Conservation (phyloP, 2,329 filamentous ascomycete species). For the Botrytis deweyae region DNA sequence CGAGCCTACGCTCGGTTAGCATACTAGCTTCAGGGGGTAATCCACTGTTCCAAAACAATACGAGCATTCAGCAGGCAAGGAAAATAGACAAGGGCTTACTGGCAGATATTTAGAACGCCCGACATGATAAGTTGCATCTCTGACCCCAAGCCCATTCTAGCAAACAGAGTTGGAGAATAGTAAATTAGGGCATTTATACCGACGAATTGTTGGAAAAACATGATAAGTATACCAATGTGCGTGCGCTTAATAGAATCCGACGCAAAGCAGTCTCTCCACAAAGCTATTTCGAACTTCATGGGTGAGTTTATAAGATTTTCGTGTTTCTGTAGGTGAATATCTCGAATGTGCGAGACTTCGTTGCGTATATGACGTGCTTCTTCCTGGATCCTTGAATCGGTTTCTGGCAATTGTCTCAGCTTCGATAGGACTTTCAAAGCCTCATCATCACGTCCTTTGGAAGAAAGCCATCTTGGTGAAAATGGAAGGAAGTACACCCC, state of each 20-base stretch:
- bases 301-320: constrained; percentile 31
- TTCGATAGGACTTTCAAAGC: constrained; percentile 49
- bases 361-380: constrained; percentile 52
- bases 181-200: constrained; percentile 55
- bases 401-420: constrained; percentile 49
- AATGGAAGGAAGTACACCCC: constrained; percentile 51
- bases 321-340: constrained; percentile 45
- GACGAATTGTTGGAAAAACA: constrained; percentile 58
- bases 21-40: not conserved
- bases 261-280: constrained; percentile 52
- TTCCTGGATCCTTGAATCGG: constrained; percentile 50
- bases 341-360: constrained; percentile 32
- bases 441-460: constrained; percentile 49
- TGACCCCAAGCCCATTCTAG: constrained; percentile 31
- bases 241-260: constrained; percentile 50
- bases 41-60: not conserved
- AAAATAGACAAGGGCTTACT: not conserved
- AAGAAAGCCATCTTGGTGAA: constrained; percentile 42
- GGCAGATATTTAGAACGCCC: constrained; percentile 48
- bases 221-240: constrained; percentile 49
- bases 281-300: constrained; percentile 48
- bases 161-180: constrained; percentile 31
- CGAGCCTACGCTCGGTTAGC: constrained; percentile 32
- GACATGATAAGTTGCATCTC: constrained; percentile 52
- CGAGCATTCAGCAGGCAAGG: not conserved